These are phyloP conservation scores for Leccinum boreale DNA, from an alignment of 768 basidiomycete genomes.

Conservation along the genomic window DNA sequence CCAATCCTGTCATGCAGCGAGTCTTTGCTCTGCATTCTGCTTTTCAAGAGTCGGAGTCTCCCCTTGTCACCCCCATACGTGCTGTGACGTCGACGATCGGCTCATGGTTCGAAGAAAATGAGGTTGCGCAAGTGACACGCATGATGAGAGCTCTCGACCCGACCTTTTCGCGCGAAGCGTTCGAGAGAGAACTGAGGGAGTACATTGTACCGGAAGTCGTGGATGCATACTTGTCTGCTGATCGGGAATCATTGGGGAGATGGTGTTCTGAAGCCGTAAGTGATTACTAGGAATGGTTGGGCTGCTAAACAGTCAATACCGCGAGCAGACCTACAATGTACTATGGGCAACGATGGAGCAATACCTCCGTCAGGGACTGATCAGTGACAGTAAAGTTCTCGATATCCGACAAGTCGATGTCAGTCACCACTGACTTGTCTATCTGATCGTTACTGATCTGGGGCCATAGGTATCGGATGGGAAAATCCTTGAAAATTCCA, in stretches of 20 bases:
- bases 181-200: conserved; percentile 87
- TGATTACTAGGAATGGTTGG: conserved; percentile 1
- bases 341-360: conserved; percentile 97
- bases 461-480: conserved; percentile 66
- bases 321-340: conserved; percentile 89
- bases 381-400: conserved; percentile 90
- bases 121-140: conserved; percentile 92
- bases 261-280: conserved; percentile 98
- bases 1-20: conserved; percentile 69
- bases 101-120: conserved; percentile 94
- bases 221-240: conserved; percentile 91
- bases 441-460: conserved; percentile 2
- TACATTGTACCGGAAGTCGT: conserved; percentile 98
- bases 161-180: conserved; percentile 77
- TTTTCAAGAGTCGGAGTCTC: conserved; percentile 93
- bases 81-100: conserved; percentile 82
- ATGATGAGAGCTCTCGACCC: conserved; percentile 89
- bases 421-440: conserved; percentile 27
- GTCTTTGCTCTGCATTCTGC: conserved; percentile 58
- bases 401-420: conserved; percentile 99
- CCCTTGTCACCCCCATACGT: conserved; percentile 77
- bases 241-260: conserved; percentile 75
- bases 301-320: not conserved
- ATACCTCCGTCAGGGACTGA: conserved; percentile 84
- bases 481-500: conserved; percentile 84